A percentile compares a stretch with the other conserved stretches of the same genome.
phyloP scores from a whole-genome alignment of 305 asterid genomes.

The Solanum hybrid region DNA sequence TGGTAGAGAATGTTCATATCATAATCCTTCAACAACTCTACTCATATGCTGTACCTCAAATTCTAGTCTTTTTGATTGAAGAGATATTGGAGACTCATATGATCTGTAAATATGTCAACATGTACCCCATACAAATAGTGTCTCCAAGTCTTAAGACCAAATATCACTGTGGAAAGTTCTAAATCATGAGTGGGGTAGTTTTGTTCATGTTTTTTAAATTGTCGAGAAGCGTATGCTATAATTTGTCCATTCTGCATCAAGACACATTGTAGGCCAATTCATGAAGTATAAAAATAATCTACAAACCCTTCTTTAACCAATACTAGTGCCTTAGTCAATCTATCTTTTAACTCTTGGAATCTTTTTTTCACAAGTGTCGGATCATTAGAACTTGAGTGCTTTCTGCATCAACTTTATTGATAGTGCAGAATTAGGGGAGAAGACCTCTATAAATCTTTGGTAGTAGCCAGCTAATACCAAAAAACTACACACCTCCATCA shows the following conservation, averaged over 20 bases:
- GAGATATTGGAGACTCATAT: background rate
- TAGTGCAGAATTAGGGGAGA: background rate
- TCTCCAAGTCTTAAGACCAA: background rate
- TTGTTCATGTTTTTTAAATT: background rate
- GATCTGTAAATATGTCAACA: background rate
- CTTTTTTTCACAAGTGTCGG: background rate
- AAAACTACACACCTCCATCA: background rate
- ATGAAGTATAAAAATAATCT: background rate
- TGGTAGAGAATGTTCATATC: background rate
- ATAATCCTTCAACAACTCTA: background rate
- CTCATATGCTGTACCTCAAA: background rate
- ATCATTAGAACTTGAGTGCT: background rate
- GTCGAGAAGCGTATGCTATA: background rate
- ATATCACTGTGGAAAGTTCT: background rate
- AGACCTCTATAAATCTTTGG: background rate
- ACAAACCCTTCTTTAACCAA: too few species aligned
- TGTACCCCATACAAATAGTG: background rate
- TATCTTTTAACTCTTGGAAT: background rate
- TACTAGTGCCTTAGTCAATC: background rate
- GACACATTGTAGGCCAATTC: background rate
- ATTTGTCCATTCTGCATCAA: background rate
- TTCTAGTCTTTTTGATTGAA: background rate
- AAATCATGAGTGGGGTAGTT: background rate
- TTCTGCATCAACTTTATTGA: background rate
- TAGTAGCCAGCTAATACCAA: background rate